Conservation (phyloP, 768 basidiomycete species). For the Agrocybe praecox region DNA sequence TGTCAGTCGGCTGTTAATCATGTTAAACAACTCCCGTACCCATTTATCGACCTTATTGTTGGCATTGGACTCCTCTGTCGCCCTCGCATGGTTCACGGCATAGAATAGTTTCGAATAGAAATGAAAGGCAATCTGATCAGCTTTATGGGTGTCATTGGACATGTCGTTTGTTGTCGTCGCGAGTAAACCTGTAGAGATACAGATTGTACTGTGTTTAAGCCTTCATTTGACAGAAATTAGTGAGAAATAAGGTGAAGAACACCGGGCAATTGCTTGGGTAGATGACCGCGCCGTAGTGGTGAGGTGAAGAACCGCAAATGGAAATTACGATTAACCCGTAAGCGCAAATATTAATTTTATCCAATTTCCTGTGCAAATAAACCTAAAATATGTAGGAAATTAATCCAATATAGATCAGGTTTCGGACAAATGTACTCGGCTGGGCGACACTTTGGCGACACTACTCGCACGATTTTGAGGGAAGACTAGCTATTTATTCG, state of each 20-base stretch:
- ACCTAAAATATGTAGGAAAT: no score
- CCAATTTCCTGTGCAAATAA: not conserved
- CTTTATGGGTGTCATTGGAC: constrained; percentile 56
- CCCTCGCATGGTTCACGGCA: constrained; percentile 71
- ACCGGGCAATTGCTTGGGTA: not conserved
- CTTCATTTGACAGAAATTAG: constrained; percentile 2
- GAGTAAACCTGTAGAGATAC: not conserved
- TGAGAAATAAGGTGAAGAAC: not conserved
- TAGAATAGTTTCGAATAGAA: constrained; percentile 84
- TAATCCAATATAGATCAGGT: no score
- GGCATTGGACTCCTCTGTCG: constrained; percentile 48
- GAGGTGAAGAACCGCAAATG: constrained; percentile 4
- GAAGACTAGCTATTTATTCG: no score
- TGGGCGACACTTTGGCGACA: no score
- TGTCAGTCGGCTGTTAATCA: not conserved
- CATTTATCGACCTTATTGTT: constrained; percentile 75
- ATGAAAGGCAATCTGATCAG: constrained; percentile 85
- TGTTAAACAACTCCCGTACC: constrained; percentile 46
- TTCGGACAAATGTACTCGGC: no score
- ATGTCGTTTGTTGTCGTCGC: constrained; percentile 22
- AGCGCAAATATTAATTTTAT: constrained; percentile 1
- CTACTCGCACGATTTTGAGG: no score
- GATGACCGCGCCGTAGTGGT: constrained; percentile 7
- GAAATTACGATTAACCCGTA: not conserved
- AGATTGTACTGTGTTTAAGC: constrained; percentile 1